phyloP scores from a whole-genome alignment of 805 yeast species.

The Starmerella tilneyi region DNA sequence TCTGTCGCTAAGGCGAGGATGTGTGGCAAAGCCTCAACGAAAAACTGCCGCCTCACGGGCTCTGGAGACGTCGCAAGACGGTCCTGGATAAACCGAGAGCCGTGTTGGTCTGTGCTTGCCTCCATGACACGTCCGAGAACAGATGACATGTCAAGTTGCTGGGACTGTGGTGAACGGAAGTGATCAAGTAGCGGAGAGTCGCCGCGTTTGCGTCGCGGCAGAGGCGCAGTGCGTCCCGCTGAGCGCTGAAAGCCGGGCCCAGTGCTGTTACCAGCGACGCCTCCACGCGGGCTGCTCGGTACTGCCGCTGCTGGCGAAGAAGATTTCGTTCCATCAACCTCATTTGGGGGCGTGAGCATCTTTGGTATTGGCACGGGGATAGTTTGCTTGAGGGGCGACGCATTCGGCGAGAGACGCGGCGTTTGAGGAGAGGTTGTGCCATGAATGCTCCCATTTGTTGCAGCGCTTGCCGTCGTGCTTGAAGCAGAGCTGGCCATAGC shows the following conservation, averaged over 20 bases:
- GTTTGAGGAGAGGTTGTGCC: slow-evolving; percentile 3
- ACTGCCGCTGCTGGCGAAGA: background rate
- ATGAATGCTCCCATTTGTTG: no score
- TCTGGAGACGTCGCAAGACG: slow-evolving; percentile 52
- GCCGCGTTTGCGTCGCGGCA: slow-evolving; percentile 9
- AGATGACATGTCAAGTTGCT: slow-evolving; percentile 53
- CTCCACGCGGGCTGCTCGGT: slow-evolving; percentile 1
- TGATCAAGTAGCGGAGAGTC: slow-evolving; percentile 16
- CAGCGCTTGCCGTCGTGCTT: no score
- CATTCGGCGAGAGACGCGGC: background rate
- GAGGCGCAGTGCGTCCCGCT: background rate
- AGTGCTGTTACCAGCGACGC: background rate
- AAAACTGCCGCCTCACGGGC: slow-evolving; percentile 70
- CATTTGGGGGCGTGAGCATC: slow-evolving; percentile 4
- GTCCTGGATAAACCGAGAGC: slow-evolving; percentile 93
- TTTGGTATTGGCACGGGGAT: background rate
- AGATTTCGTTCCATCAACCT: background rate
- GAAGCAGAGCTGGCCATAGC: no score
- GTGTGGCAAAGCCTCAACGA: slow-evolving; percentile 69
- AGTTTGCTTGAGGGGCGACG: background rate
- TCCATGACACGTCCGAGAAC: slow-evolving; percentile 73
- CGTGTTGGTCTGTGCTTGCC: slow-evolving; percentile 92
- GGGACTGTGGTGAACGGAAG: slow-evolving; percentile 32
- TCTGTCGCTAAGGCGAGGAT: slow-evolving; percentile 80
- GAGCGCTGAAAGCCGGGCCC: no score